Evolutionary conservation across 2,329 filamentous ascomycete genomes (phyloP), one percentile per base, ranked within the genome.

Genomic region (Ampelomyces quisqualis): DNA sequence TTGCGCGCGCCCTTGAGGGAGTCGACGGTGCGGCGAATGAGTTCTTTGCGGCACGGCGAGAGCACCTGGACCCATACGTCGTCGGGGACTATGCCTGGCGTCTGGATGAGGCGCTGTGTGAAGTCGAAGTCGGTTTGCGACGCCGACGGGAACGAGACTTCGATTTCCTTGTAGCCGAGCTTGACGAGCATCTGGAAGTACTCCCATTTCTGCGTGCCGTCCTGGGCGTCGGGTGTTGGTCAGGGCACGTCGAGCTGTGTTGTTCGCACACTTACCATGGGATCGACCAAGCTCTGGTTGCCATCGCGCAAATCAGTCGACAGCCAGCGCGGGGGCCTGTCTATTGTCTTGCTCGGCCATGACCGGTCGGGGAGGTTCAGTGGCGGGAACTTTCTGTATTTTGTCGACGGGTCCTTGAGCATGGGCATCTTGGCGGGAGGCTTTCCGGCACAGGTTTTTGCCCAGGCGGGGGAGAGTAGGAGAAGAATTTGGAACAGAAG

Each of bases 51-150:
- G 68, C 90, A 97, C 5, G 91, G 91, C 4, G 89, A 90, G 35
- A 97, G 83, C 38, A 96, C 91, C 67, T 96, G 90, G 44, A 97
- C 76, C 77, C 80, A 90, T 40, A 96, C 90, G 69, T 96, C 90
- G 64, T 93, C 88, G 38, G 90, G 90, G 7, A 90, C 81, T 10
- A 82, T 78, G 27, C 87, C 88, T 8, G 88, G 87, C 1, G 89
- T 95, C 60, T 94, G 85, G 51, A 96, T 82, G 55, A 97, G 76
- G 61, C 85, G 82, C 55, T 89, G 80, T 27, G 90, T 95, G 65
- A 97, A 97, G 75, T 95, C 88, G 74, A 90, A 97, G 73, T 97
- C 93, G 62, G 87, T 95, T 66, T 95, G 86, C 26, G 90, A 95
- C 10, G 91, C 90, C 0, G 90, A 95, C 34, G 91, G 91, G 72